Evolutionary conservation across 1,139 yeast genomes (phyloP), one percentile per base, ranked within the genome.

Genomic region (Blastobotrys malaysiensis): DNA sequence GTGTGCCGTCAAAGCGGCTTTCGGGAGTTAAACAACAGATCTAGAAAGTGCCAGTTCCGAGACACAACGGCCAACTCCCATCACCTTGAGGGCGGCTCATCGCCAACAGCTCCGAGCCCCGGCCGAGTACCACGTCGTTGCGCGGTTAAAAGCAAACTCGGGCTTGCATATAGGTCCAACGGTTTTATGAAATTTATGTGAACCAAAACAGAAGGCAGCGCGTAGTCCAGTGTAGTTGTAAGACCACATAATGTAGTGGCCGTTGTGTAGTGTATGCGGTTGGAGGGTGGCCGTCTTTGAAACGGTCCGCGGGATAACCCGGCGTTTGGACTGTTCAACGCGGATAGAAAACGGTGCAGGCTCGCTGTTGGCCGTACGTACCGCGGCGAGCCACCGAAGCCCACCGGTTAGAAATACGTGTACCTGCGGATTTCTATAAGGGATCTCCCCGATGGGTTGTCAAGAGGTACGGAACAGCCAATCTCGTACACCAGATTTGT

Each of bases 231-330:
- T n/a, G n/a, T n/a, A n/a, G n/a, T n/a, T n/a, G n/a, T n/a, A n/a
- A n/a, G n/a, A n/a, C n/a, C n/a, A n/a, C n/a, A n/a, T n/a, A n/a
- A n/a, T n/a, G n/a, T n/a, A n/a, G n/a, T n/a, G n/a, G n/a, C n/a
- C n/a, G n/a, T n/a, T n/a, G n/a, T n/a, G n/a, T n/a, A n/a, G n/a
- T 3, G 39, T n/a, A 3, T 13, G 14, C 39, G 39, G 16, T 13
- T 13, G 11, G n/a, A 3, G 16, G 14, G 11, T 16, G 39, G 39
- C 13, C 2, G 7, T 7, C 4, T 31, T 31, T 31, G 39, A 31
- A 31, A 31, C 39, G 39, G 39, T 31, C 39, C 39, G 39, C 39
- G 39, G 39, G 39, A 31, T 31, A 31, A 31, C 39, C 39, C 39
- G 39, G 39, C 39, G n/a, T 31, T 31, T 31, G 39, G 39, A 13